These are phyloP conservation scores for Penicillium sp. DNA, from an alignment of 2,329 filamentous ascomycete species.

Conservation along the genomic window DNA sequence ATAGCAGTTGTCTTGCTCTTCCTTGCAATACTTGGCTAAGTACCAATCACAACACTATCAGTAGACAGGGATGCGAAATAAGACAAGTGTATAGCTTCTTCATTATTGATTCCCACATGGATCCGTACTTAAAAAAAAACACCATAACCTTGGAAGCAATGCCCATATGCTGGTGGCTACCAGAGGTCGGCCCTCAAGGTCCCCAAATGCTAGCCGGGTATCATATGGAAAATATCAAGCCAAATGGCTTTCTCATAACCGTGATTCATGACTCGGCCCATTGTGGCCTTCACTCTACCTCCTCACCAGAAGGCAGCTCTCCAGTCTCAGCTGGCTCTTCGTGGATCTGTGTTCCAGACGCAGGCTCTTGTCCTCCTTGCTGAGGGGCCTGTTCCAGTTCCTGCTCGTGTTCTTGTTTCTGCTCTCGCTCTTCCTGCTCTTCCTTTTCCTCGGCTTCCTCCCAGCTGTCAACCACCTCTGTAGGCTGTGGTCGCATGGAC, in stretches of 20 bases:
- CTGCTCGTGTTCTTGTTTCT: slow-evolving; percentile 7
- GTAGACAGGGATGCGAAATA: too few species aligned
- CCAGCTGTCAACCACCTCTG: slow-evolving; percentile 46
- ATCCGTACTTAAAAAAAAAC: too few species aligned
- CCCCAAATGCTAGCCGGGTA: slow-evolving; percentile 17
- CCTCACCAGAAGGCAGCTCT: neutral
- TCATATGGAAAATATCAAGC: slow-evolving; percentile 10
- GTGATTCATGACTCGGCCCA: slow-evolving; percentile 8
- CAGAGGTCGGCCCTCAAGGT: slow-evolving; percentile 9
- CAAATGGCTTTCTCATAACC: slow-evolving; percentile 8
- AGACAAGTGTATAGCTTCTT: too few species aligned
- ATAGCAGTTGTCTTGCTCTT: too few species aligned
- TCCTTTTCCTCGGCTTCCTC: slow-evolving; percentile 47
- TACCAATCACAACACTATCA: too few species aligned
- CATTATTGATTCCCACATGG: too few species aligned
- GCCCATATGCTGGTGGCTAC: too few species aligned
- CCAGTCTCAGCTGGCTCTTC: neutral
- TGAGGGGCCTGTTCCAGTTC: neutral
- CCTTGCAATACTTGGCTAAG: too few species aligned
- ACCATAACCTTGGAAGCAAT: too few species aligned
- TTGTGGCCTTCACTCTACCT: neutral
- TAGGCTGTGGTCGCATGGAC: slow-evolving; percentile 23
- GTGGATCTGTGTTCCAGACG: neutral
- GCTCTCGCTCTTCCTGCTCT: slow-evolving; percentile 32
- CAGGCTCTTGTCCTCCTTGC: slow-evolving; percentile 2